Percentiles rank a stretch among this genome's conserved stretches.
Conservation (phyloP, 495 filamentous ascomycete genomes). For the Diplogelasinospora grovesii region DNA sequence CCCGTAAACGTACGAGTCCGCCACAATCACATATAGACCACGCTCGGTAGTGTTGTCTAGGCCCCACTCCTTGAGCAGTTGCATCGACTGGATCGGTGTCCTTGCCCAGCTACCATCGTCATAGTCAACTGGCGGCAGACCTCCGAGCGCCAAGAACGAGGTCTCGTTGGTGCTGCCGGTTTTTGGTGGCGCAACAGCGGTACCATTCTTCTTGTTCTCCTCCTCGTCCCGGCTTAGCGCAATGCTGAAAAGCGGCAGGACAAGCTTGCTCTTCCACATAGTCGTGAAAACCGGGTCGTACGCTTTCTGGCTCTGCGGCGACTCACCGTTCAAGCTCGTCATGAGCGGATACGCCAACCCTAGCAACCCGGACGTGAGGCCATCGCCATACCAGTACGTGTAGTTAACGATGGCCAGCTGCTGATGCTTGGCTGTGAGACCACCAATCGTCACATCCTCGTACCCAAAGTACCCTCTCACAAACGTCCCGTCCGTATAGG, state of each 20-base stretch:
- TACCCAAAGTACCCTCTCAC: constrained; percentile 47
- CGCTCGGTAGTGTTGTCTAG: constrained; percentile 20
- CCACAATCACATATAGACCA: constrained; percentile 27
- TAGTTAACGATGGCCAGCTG: constrained; percentile 45
- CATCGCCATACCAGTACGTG: constrained; percentile 45
- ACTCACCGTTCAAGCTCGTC: constrained; percentile 21
- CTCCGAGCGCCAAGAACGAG: constrained; percentile 40
- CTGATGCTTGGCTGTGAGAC: constrained; percentile 43
- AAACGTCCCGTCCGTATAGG: constrained; percentile 50
- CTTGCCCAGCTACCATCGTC: constrained; percentile 23
- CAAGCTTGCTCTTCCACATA: constrained; percentile 45
- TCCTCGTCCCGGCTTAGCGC: constrained; percentile 27
- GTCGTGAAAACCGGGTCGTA: constrained; percentile 53
- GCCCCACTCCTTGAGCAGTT: constrained; percentile 13
- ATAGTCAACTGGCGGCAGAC: constrained; percentile 30
- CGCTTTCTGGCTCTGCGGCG: constrained; percentile 17
- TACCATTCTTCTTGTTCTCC: not conserved
- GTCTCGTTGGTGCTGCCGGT: constrained; percentile 1
- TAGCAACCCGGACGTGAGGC: constrained; percentile 43
- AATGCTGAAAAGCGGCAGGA: constrained; percentile 49
- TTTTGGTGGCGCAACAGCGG: not conserved
- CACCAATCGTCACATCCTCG: constrained; percentile 46
- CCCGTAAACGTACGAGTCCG: constrained; percentile 22
- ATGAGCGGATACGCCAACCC: constrained; percentile 54
- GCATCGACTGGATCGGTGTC: constrained; percentile 22